Base-by-base conservation (phyloP, 2,329 filamentous ascomycete genomes). In the Fusarium gaditjirri region DNA sequence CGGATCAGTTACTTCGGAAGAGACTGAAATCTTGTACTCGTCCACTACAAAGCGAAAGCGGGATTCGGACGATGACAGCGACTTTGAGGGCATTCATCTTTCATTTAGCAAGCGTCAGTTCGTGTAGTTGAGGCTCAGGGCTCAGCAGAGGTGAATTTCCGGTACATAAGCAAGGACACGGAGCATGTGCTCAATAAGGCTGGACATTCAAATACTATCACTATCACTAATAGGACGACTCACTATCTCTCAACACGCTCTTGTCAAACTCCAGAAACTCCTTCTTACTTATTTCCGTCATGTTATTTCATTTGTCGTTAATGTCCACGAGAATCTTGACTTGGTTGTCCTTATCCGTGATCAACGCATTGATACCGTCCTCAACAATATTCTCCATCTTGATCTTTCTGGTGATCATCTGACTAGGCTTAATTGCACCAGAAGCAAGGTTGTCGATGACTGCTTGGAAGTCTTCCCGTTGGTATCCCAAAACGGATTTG, bases 341-440 rank as follows among this genome's bases (percentile, higher is more conserved):
- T 73, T 91, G 88, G 58, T 85, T 87, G 49, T 91, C 88, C 74
- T 89, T 90, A 68, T 91, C 85, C 11, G 87, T 79, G 38, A 90
- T 86, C 60, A 91, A 78, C 2, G 87, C 83, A 61, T 86, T 83
- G 70, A 91, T 88, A 0, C 88, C 90, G 41, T 87, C 83, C 38
- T 90, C 84, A 0, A 90, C 87, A 16, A 91, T 78, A 23, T 88
- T 81, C 25, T 88, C 85, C 43, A 91, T 80, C 53, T 81, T 78
- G 44, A 91, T 88, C 74, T 83, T 88, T 54, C 85, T 83, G 0
- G 89, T 91, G 44, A 92, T 90, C 90, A 92, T 91, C 35, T 81
- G 80, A 17, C 82, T 82, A 0, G 89, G 88, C 55, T 85, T 82
- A 1, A 23, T 13, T 41, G 66, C 39, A 61, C 75, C 76, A 7